These are phyloP conservation scores for Cyclaneusma minus DNA, from an alignment of 2,329 filamentous ascomycete genomes.

Conservation along the genomic window DNA sequence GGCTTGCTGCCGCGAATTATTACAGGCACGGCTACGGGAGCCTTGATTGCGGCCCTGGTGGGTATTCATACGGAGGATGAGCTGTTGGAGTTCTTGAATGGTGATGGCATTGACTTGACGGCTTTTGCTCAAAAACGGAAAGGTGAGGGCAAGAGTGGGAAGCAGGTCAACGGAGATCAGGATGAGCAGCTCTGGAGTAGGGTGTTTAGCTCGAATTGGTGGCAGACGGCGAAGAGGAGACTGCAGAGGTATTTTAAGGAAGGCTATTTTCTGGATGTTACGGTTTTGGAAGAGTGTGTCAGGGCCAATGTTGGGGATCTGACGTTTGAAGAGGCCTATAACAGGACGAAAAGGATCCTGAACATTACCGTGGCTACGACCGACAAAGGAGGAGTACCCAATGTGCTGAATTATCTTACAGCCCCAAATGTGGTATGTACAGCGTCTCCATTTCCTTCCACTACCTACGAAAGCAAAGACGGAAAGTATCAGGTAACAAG, in stretches of 20 bases:
- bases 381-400: constrained; percentile 61
- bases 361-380: constrained; percentile 83
- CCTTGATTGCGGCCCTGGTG: constrained; percentile 76
- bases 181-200: constrained; percentile 17
- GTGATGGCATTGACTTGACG: constrained; percentile 67
- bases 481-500: no score
- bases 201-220: constrained; percentile 23
- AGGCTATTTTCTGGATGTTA: constrained; percentile 73
- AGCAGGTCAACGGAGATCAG: constrained; percentile 17
- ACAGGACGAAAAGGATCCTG: constrained; percentile 67
- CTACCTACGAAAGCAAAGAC: constrained; percentile 49
- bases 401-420: constrained; percentile 80
- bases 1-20: constrained; percentile 80
- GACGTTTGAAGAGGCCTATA: constrained; percentile 87
- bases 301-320: constrained; percentile 73
- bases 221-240: constrained; percentile 49
- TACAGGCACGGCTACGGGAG: constrained; percentile 79
- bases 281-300: constrained; percentile 70
- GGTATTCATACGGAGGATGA: constrained; percentile 80
- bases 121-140: constrained; percentile 52
- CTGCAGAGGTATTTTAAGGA: constrained; percentile 54
- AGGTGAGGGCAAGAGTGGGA: constrained; percentile 13
- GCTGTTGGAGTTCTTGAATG: constrained; percentile 58
- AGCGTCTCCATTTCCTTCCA: neutral
- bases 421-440: constrained; percentile 74